A percentile compares a stretch with the other conserved stretches of the same genome.
Conservation (phyloP, 352 stramenopile genomes). For the Pythium aphanidermatum region DNA sequence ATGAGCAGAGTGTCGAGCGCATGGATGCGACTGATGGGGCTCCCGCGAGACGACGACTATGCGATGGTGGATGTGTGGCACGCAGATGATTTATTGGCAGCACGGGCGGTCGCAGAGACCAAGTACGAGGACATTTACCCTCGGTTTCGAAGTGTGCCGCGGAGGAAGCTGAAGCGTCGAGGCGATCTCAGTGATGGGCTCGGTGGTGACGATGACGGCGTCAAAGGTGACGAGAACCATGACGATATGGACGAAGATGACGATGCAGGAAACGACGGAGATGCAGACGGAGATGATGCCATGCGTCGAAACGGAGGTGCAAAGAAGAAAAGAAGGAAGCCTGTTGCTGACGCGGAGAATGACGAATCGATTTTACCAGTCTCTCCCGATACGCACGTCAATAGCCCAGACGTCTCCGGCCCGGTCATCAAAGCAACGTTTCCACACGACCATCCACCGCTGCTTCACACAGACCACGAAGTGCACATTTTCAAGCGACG, state of each 20-base stretch:
- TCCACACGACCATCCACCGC: conserved; percentile 32
- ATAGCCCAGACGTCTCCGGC: conserved; percentile 39
- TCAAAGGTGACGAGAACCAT: conserved; percentile 3
- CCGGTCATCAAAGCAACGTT: conserved; percentile 57
- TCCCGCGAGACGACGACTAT: conserved; percentile 46
- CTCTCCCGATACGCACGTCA: conserved; percentile 67
- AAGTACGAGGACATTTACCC: conserved; percentile 59
- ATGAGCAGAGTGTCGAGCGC: conserved; percentile 33
- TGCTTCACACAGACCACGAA: conserved; percentile 32
- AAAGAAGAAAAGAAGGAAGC: conserved; percentile 53
- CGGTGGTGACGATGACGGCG: conserved; percentile 17
- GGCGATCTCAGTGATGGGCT: conserved; percentile 23
- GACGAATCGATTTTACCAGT: conserved; percentile 55
- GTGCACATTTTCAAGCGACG: conserved; percentile 58
- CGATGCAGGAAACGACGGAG: conserved; percentile 36
- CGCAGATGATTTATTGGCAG: conserved; percentile 36
- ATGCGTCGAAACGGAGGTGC: conserved; percentile 12
- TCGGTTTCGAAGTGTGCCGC: conserved; percentile 41
- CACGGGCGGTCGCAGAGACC: conserved; percentile 53
- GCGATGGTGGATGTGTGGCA: conserved; percentile 79
- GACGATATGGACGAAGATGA: conserved; percentile 36
- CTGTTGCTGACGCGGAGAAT: conserved; percentile 34
- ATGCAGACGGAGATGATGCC: conserved; percentile 30
- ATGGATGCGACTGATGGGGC: conserved; percentile 54
- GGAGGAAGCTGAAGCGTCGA: conserved; percentile 27